Percentiles rank a stretch among this genome's conserved stretches.
Conservation (phyloP, 2,329 filamentous ascomycete species). For the Paracoccidioides brasiliensis region DNA sequence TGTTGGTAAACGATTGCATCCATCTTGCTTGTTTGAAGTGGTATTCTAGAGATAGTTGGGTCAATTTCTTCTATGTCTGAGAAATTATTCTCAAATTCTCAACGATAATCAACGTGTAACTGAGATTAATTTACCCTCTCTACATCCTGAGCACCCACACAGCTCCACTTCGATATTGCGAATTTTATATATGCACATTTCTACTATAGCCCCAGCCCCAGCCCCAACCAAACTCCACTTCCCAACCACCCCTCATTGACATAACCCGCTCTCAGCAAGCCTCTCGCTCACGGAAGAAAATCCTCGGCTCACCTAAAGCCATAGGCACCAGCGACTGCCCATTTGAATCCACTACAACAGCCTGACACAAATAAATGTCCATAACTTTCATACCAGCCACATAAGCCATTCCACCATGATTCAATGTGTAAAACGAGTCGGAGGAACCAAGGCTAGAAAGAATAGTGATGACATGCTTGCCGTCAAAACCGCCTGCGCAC, state of each 20-base stretch:
- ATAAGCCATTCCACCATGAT: conserved; percentile 29
- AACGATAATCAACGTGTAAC: neutral
- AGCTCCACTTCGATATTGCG: neutral
- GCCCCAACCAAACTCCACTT: neutral
- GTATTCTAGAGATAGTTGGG: too few species aligned
- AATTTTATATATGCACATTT: neutral
- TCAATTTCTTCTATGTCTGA: too few species aligned
- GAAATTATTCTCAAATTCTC: neutral
- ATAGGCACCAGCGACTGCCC: conserved; percentile 13
- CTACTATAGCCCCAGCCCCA: neutral
- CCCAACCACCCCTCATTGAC: conserved; percentile 2
- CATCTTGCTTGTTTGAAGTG: too few species aligned
- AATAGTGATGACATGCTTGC: conserved; percentile 25
- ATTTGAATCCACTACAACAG: conserved; percentile 10
- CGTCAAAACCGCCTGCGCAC: conserved; percentile 31
- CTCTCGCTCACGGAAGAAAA: conserved; percentile 14
- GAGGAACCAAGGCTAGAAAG: conserved; percentile 33
- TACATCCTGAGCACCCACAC: neutral
- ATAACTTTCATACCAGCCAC: conserved; percentile 15
- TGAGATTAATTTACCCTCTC: neutral
- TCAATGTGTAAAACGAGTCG: conserved; percentile 31
- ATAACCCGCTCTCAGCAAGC: conserved; percentile 14
- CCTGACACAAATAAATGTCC: conserved; percentile 26
- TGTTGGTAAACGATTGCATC: too few species aligned
- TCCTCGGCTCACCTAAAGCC: conserved; percentile 13